Evolutionary conservation across 768 basidiomycete genomes (phyloP), one percentile per base, ranked within the genome.

Genomic region (Rhodosporidiobolus sp.): DNA sequence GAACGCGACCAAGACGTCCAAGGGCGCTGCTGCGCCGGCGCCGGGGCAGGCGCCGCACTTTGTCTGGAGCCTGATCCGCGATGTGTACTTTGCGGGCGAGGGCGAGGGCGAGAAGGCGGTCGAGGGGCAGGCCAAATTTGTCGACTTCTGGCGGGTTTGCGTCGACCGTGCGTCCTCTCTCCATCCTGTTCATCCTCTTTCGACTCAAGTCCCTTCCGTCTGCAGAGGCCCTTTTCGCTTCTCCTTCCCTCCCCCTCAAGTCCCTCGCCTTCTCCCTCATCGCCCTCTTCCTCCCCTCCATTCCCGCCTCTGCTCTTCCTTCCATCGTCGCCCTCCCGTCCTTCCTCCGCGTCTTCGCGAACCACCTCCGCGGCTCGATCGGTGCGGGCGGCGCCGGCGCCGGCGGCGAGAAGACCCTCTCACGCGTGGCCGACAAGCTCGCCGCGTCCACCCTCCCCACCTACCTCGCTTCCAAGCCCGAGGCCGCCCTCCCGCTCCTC

Each of bases 221-320:
- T 30, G 20, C 77, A 97, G 94, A 95, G 80, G 89, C 91, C 3
- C 82, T 97, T 54, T 96, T 97, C 79, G 87, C 90, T 12, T 83
- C 88, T 12, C 89, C 89, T 28, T 87, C 94, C 0, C 94, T 94
- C 1, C 83, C 89, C 0, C 87, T 92, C 61, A 95, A 96, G 82
- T 92, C 89, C 78, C 94, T 92, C 90, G 95, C 94, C n/a, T 95
- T 98, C 83, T 89, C 90, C 76, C 86, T 95, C 28, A 91, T 97
- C 82, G 87, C 88, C 77, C 89, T 87, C 74, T 88, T 92, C 14
- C 83, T 96, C 53, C 85, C 86, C 24, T 87, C 88, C 49, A 85
- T 91, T 43, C 83, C 85, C 24, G 81, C 86, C 26, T 82, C 86
- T 56, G 88, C 87, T 64, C 84, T 95, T 77, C 89, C 91, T 0